A percentile compares a stretch with the other conserved stretches of the same genome.
These are phyloP conservation scores for Pseudogymnoascus sp. DNA, from an alignment of 2,329 filamentous ascomycete genomes.

Conservation along the genomic window DNA sequence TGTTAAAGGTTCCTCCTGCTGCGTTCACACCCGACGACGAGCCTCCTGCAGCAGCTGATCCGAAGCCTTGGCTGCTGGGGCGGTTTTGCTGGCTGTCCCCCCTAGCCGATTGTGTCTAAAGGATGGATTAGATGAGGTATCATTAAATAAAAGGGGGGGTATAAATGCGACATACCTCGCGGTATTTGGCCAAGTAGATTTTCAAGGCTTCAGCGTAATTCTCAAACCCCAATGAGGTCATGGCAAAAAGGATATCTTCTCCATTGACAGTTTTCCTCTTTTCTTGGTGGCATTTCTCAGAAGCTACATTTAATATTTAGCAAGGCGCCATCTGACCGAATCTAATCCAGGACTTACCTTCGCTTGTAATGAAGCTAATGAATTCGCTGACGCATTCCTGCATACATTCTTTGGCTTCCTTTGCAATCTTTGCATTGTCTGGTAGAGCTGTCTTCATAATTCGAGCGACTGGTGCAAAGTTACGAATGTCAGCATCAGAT, in stretches of 20 bases:
- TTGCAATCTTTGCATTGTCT: constrained; percentile 97
- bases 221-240: constrained; percentile 97
- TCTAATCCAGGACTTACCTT: constrained; percentile 57
- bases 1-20: constrained; percentile 24
- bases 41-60: constrained; percentile 32
- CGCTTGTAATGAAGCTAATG: constrained; percentile 98
- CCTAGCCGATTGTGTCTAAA: constrained; percentile 69
- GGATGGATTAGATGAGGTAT: constrained; percentile 29
- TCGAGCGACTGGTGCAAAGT: constrained; percentile 90
- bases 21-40: constrained; percentile 31
- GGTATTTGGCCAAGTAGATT: constrained; percentile 95
- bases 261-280: constrained; percentile 99
- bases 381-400: constrained; percentile 99
- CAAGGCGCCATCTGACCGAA: constrained; percentile 14
- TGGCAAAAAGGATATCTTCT: constrained; percentile 96
- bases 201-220: constrained; percentile 98
- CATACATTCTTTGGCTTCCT: constrained; percentile 99
- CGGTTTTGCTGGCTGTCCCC: constrained; percentile 44
- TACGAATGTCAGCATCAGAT: constrained; percentile 85
- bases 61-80: constrained; percentile 47
- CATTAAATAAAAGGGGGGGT: constrained; percentile 24
- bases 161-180: constrained; percentile 65
- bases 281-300: constrained; percentile 98
- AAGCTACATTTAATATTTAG: constrained; percentile 53
- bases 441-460: constrained; percentile 98